These are phyloP conservation scores for Tuber magnatum DNA, from an alignment of 495 filamentous ascomycete genomes.

Conservation along the genomic window DNA sequence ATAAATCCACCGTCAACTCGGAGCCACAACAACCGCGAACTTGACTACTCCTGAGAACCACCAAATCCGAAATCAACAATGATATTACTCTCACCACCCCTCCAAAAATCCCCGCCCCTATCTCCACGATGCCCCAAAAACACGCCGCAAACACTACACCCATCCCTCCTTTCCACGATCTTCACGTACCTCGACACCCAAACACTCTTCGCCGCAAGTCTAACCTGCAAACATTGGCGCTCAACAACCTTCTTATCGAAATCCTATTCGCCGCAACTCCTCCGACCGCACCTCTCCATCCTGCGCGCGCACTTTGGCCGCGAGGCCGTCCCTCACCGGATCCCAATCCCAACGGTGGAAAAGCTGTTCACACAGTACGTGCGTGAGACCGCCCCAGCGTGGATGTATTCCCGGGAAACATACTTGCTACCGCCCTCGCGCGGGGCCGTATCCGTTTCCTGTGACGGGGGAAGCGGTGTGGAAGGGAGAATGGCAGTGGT, in stretches of 20 bases:
- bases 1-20: background rate
- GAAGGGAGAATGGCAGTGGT: background rate
- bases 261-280: conserved; percentile 29
- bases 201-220: conserved; percentile 36
- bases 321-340: conserved; percentile 26
- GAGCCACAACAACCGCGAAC: background rate
- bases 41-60: background rate
- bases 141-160: conserved; percentile 19
- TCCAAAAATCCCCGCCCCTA: background rate
- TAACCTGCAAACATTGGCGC: conserved; percentile 35
- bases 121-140: background rate
- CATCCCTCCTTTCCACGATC: conserved; percentile 24
- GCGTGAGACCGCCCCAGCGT: background rate
- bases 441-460: background rate
- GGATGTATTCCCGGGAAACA: background rate
- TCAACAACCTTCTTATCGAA: conserved; percentile 32
- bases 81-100: background rate
- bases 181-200: conserved; percentile 28
- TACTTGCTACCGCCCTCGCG: background rate
- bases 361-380: conserved; percentile 34
- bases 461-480: background rate
- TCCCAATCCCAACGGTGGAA: conserved; percentile 32
- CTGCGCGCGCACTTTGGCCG: conserved; percentile 35
- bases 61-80: background rate
- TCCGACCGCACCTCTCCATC: conserved; percentile 35